These are phyloP conservation scores for Hemileia vastatrix DNA, from an alignment of 1,284 basidiomycete genomes.

Conservation along the genomic window DNA sequence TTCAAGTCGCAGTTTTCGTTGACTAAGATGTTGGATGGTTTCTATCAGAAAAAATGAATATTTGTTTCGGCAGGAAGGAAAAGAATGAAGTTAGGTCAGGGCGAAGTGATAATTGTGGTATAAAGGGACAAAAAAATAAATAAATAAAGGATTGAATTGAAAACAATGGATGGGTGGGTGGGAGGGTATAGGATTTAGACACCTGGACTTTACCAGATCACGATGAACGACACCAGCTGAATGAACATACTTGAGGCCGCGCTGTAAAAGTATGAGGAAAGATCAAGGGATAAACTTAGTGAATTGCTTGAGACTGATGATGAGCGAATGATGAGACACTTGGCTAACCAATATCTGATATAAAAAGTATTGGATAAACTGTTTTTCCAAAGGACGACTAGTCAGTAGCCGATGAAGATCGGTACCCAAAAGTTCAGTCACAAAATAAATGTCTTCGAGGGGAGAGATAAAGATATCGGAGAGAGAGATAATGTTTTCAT, in stretches of 20 bases:
- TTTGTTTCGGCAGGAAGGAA: background rate
- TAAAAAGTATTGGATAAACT: slow-evolving; percentile 99
- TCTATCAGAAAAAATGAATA: slow-evolving; percentile 50
- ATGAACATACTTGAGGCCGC: slow-evolving; percentile 98
- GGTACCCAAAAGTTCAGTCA: slow-evolving; percentile 96
- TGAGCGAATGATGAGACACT: background rate
- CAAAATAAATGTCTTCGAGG: slow-evolving; percentile 60
- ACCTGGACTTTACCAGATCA: slow-evolving; percentile 70
- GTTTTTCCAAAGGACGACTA: slow-evolving; percentile 92
- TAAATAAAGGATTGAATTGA: background rate
- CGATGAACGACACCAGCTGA: slow-evolving; percentile 98
- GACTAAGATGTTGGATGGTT: slow-evolving; percentile 98
- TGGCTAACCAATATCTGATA: slow-evolving; percentile 84
- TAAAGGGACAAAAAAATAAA: background rate
- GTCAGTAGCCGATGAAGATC: slow-evolving; percentile 95
- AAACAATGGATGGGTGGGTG: background rate
- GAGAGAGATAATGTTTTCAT: slow-evolving; percentile 77
- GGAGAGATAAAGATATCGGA: slow-evolving; percentile 46
- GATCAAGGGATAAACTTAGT: background rate
- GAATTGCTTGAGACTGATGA: background rate
- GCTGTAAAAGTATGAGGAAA: slow-evolving; percentile 49
- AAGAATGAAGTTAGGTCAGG: background rate
- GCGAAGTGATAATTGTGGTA: background rate
- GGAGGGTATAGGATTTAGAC: background rate
- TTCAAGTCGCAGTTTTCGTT: slow-evolving; percentile 99